These are phyloP conservation scores for Polyporus arcularius DNA, from an alignment of 768 basidiomycete genomes.

Conservation along the genomic window DNA sequence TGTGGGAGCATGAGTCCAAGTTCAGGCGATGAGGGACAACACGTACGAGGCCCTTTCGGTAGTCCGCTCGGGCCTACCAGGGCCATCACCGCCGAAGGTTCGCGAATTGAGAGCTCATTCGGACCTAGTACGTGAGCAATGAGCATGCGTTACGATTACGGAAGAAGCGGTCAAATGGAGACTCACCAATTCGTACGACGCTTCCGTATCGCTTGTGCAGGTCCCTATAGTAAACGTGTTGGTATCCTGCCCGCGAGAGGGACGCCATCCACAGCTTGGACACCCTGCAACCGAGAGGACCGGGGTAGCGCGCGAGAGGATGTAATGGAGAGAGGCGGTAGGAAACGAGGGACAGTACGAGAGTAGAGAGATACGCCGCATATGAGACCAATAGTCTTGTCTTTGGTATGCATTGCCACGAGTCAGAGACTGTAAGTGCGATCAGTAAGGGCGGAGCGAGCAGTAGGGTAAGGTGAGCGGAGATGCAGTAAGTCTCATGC, in stretches of 20 bases:
- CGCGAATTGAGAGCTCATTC: slow-evolving; percentile 45
- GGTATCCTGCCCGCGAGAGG: slow-evolving; percentile 25
- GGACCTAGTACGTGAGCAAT: slow-evolving; percentile 35
- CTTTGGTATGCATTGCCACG: background rate
- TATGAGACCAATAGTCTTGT: background rate
- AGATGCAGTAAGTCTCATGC: background rate
- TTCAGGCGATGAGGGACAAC: slow-evolving; percentile 33
- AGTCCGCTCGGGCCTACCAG: slow-evolving; percentile 37
- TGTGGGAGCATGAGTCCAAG: background rate
- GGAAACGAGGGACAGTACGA: background rate
- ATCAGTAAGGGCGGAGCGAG: background rate
- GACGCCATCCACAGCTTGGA: slow-evolving; percentile 32
- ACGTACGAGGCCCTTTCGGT: slow-evolving; percentile 43
- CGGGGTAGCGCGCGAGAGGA: slow-evolving; percentile 17
- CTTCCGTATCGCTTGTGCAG: slow-evolving; percentile 41
- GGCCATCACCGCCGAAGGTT: slow-evolving; percentile 32
- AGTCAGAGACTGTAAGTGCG: background rate
- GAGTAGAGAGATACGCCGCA: background rate
- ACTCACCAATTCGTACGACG: slow-evolving; percentile 37
- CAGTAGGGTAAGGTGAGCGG: background rate
- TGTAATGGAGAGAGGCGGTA: slow-evolving; percentile 20
- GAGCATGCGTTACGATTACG: no score
- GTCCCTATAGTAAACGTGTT: slow-evolving; percentile 28
- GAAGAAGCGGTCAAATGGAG: no score
- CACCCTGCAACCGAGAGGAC: slow-evolving; percentile 28